Conservation (phyloP, 2,329 filamentous ascomycete species). For the Coniochaeta sp. region DNA sequence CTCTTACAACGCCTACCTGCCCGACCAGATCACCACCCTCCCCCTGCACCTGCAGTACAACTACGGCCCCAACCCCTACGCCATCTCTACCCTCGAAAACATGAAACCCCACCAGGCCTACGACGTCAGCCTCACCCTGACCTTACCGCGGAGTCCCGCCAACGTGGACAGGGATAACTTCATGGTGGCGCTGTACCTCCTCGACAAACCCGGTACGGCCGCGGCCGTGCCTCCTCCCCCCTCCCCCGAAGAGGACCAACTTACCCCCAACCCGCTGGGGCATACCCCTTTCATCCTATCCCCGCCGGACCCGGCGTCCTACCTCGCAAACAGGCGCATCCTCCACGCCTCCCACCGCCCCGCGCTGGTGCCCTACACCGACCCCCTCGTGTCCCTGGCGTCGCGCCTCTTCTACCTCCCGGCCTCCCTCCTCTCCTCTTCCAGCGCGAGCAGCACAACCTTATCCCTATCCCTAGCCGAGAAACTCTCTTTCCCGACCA, state of each 20-base stretch:
- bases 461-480: conserved; percentile 70
- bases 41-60: conserved; percentile 54
- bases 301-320: conserved; percentile 17
- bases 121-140: conserved; percentile 70
- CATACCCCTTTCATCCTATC: conserved; percentile 10
- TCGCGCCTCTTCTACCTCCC: conserved; percentile 57
- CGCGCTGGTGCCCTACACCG: conserved; percentile 72
- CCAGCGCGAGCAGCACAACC: conserved; percentile 50
- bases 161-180: conserved; percentile 84
- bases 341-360: conserved; percentile 64
- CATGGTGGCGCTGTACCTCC: conserved; percentile 77
- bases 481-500: conserved; percentile 54
- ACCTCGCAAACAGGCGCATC: conserved; percentile 32
- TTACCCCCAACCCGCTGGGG: not conserved
- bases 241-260: conserved; percentile 19
- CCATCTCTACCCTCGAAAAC: conserved; percentile 40
- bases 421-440: conserved; percentile 51
- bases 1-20: conserved; percentile 51
- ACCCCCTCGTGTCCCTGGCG: conserved; percentile 57
- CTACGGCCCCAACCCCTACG: conserved; percentile 47
- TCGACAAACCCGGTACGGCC: conserved; percentile 32
- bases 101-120: conserved; percentile 72
- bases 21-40: conserved; percentile 43
- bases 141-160: conserved; percentile 67
- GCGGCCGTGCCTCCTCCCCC: conserved; percentile 2